phyloP scores from a whole-genome alignment of 768 basidiomycete genomes.

The Leccinum rimulosum region DNA sequence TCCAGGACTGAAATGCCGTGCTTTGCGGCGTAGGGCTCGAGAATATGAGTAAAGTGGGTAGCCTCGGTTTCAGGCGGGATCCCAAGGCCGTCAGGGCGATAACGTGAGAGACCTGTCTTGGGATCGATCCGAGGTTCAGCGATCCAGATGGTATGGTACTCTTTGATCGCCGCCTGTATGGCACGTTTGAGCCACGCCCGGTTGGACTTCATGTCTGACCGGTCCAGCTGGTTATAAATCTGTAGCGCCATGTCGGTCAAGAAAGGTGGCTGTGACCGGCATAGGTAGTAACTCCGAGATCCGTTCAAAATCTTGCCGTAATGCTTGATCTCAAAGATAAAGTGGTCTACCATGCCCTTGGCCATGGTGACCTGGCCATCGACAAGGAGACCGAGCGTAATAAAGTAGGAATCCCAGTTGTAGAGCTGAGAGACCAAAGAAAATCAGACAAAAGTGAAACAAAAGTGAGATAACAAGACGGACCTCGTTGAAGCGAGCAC shows the following conservation, averaged over 20 bases:
- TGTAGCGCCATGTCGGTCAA: constrained; percentile 98
- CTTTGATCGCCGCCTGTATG: constrained; percentile 97
- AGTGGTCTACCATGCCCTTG: constrained; percentile 98
- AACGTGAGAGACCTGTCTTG: constrained; percentile 92
- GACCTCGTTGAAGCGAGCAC: constrained; percentile 92
- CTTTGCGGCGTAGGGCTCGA: constrained; percentile 92
- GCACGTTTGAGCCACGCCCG: constrained; percentile 92
- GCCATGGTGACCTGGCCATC: constrained; percentile 95
- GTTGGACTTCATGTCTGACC: constrained; percentile 72
- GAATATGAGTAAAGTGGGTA: constrained; percentile 95
- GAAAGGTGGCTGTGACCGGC: constrained; percentile 97
- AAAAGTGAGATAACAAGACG: constrained; percentile 20
- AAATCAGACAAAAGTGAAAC: constrained; percentile 1
- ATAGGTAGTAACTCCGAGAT: constrained; percentile 92
- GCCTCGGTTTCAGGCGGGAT: constrained; percentile 99
- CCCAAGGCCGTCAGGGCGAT: constrained; percentile 88
- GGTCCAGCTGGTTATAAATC: constrained; percentile 94
- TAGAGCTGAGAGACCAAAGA: constrained; percentile 56
- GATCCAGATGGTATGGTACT: constrained; percentile 98
- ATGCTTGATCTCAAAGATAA: constrained; percentile 98
- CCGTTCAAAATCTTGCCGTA: constrained; percentile 98
- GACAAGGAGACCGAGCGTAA: constrained; percentile 88
- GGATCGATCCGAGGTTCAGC: constrained; percentile 92
- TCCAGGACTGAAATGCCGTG: constrained; percentile 92
- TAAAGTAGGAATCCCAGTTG: constrained; percentile 97